These are phyloP conservation scores for Botrytis pseudocinerea DNA, from an alignment of 2,329 filamentous ascomycete species.

Conservation along the genomic window DNA sequence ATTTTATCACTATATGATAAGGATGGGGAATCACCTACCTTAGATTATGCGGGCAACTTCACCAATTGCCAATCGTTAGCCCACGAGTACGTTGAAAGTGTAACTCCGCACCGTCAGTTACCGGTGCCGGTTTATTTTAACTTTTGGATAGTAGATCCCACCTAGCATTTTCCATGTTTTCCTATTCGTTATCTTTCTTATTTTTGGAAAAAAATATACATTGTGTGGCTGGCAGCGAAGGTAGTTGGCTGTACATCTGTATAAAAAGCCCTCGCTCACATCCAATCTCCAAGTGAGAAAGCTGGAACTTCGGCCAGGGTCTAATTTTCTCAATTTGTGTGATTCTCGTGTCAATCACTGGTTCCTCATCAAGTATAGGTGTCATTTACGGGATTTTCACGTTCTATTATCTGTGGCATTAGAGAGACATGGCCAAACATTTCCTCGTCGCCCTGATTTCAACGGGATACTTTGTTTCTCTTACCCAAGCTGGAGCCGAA, in stretches of 20 bases:
- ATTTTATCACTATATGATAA: not conserved
- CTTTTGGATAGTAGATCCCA: not conserved
- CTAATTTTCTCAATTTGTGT: not conserved
- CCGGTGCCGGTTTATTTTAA: not conserved
- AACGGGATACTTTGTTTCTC: not conserved
- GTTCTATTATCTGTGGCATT: not conserved
- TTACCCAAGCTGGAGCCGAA: not conserved
- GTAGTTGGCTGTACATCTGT: not conserved
- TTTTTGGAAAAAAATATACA: not conserved
- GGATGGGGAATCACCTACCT: not conserved
- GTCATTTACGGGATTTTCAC: not conserved
- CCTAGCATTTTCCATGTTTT: not conserved
- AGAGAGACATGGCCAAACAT: conserved; percentile 6
- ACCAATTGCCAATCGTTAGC: conserved; percentile 7
- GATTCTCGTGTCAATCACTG: not conserved
- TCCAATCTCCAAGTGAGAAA: not conserved
- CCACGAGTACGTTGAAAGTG: not conserved
- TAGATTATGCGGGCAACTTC: not conserved
- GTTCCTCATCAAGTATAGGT: not conserved
- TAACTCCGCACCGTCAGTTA: not conserved
- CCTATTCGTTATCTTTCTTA: not conserved
- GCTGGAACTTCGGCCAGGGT: not conserved
- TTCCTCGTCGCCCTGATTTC: not conserved
- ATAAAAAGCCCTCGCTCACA: not conserved
- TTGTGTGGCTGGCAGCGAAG: not conserved